Evolutionary conservation across 129 eudicot genomes (phyloP).

Genomic region (Mikania micrantha): DNA sequence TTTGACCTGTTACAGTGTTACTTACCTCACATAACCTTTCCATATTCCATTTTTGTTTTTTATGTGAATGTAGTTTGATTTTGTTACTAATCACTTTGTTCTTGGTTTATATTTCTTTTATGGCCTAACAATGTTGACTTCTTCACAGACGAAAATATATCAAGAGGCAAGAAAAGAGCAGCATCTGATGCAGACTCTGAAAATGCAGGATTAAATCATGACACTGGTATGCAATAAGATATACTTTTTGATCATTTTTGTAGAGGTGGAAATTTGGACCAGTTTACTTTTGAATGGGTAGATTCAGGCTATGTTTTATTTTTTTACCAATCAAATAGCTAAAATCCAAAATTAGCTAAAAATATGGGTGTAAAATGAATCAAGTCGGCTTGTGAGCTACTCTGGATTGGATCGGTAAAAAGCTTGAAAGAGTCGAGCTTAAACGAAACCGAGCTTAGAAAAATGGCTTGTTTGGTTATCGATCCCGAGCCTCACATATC

Average conservation of each 20-base stretch:
- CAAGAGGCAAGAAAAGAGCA: constrained; percentile 42
- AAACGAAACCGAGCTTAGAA: no score
- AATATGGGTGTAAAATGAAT: no score
- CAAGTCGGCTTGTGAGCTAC: no score
- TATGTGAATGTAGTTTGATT: not conserved
- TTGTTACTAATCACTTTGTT: not conserved
- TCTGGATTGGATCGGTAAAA: no score
- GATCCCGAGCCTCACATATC: no score
- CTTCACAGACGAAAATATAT: constrained; percentile 21
- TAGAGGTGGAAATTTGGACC: not conserved
- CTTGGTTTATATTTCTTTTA: not conserved
- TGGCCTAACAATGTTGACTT: not conserved
- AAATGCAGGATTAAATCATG: not conserved
- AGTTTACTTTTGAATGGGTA: not conserved
- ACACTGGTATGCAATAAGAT: constrained; percentile 29
- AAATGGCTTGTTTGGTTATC: no score
- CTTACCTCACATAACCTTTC: not conserved
- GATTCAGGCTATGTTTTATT: not conserved
- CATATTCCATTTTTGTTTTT: not conserved
- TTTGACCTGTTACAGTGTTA: not conserved
- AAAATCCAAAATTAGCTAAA: not conserved
- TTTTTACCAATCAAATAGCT: not conserved
- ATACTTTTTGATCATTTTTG: not conserved
- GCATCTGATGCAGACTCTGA: constrained; percentile 39
- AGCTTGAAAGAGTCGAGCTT: no score